Evolutionary conservation across 139 green algal genomes (phyloP).

Genomic region (Asterochloris erici): DNA sequence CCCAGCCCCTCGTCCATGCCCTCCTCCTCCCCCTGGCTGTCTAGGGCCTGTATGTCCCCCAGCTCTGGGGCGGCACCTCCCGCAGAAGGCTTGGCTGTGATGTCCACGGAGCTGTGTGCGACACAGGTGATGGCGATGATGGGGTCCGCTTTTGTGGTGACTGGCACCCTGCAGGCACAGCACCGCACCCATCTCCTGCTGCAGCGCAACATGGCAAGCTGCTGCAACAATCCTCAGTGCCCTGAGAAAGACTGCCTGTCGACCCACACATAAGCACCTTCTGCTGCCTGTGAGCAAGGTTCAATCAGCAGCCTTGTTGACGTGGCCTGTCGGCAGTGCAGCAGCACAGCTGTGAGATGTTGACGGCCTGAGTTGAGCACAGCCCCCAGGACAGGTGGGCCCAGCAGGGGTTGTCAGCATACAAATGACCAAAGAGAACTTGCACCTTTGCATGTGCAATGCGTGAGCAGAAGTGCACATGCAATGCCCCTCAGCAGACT

Average conservation of each 20-base stretch:
- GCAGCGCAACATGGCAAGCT: neutral
- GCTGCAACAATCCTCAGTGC: too few species aligned
- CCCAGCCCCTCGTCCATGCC: constrained; percentile 15
- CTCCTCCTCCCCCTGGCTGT: constrained; percentile 14
- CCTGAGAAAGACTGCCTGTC: too few species aligned
- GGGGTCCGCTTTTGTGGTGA: constrained; percentile 42
- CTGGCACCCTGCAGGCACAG: constrained; percentile 29
- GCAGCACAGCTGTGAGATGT: too few species aligned
- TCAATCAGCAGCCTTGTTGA: too few species aligned
- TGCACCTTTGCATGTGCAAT: too few species aligned
- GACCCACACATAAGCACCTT: too few species aligned
- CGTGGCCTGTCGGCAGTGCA: too few species aligned
- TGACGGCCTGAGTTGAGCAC: too few species aligned
- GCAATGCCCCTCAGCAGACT: neutral
- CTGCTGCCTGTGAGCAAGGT: too few species aligned
- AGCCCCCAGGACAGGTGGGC: neutral
- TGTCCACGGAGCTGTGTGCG: constrained; percentile 14
- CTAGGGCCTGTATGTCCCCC: neutral
- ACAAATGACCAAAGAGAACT: neutral
- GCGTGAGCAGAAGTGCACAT: too few species aligned
- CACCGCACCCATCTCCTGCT: neutral
- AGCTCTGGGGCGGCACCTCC: neutral
- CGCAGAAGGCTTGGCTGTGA: neutral
- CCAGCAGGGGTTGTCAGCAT: neutral
- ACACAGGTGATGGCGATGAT: constrained; percentile 57